Conservation (phyloP, 2,329 filamentous ascomycete species). For the Ceratocystis cubensis region DNA sequence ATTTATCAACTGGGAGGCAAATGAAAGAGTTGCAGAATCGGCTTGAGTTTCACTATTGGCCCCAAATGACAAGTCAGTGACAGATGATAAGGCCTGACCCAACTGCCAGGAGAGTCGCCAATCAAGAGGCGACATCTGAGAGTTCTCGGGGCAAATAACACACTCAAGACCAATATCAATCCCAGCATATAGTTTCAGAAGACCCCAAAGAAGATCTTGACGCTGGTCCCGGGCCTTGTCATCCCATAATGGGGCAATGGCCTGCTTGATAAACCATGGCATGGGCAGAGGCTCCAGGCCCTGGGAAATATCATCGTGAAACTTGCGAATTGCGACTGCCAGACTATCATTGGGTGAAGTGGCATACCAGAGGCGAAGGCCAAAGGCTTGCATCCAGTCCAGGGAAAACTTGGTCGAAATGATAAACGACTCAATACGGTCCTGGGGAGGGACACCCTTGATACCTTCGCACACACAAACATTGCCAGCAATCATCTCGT, state of each 20-base stretch:
- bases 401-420: conserved; percentile 75
- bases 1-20: conserved; percentile 50
- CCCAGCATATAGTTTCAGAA: conserved; percentile 70
- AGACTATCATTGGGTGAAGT: conserved; percentile 56
- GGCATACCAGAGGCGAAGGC: conserved; percentile 80
- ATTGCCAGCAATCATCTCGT: conserved; percentile 80
- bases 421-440: conserved; percentile 65
- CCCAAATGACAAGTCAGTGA: conserved; percentile 41
- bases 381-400: conserved; percentile 90
- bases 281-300: conserved; percentile 59
- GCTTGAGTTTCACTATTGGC: conserved; percentile 45
- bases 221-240: conserved; percentile 45
- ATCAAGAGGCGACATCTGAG: conserved; percentile 61
- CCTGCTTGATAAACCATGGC: conserved; percentile 57
- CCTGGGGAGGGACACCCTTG: conserved; percentile 59
- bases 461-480: conserved; percentile 72
- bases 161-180: conserved; percentile 48
- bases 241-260: conserved; percentile 46
- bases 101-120: conserved; percentile 77
- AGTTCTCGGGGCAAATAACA: conserved; percentile 62
- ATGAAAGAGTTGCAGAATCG: conserved; percentile 54
- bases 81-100: conserved; percentile 49
- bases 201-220: conserved; percentile 74
- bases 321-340: conserved; percentile 58
- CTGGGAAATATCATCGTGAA: conserved; percentile 58